A percentile compares a stretch with the other conserved stretches of the same genome.
Conservation (phyloP, 2,329 filamentous ascomycete species). For the Aureobasidium sp. region DNA sequence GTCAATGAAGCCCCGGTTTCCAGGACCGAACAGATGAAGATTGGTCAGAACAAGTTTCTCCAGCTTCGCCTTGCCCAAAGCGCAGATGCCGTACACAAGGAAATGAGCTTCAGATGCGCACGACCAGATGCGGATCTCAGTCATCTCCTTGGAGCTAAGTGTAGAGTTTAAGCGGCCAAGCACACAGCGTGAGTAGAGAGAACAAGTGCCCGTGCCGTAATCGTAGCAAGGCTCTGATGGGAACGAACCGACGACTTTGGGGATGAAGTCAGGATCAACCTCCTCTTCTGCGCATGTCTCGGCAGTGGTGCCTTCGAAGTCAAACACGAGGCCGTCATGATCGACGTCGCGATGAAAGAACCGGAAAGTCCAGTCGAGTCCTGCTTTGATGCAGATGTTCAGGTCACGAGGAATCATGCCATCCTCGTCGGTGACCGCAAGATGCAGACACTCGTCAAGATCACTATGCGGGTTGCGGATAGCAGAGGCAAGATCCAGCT, state of each 20-base stretch:
- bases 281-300: background rate
- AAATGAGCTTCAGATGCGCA: background rate
- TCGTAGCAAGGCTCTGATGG: background rate
- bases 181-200: background rate
- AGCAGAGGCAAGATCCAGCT: background rate
- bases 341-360: background rate
- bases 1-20: background rate
- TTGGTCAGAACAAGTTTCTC: background rate
- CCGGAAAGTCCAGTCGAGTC: background rate
- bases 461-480: background rate
- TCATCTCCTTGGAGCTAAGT: background rate
- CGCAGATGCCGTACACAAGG: background rate
- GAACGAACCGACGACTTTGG: background rate
- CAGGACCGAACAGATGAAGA: background rate
- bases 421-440: background rate
- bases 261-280: background rate
- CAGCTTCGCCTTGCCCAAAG: background rate
- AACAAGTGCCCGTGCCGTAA: background rate
- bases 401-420: background rate
- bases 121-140: background rate
- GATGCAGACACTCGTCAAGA: background rate
- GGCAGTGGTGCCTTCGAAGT: background rate
- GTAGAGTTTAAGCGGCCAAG: background rate
- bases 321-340: background rate
- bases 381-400: background rate